These are phyloP conservation scores for Cutaneotrichosporon mucoides DNA, from an alignment of 1,284 basidiomycete genomes.

Conservation along the genomic window DNA sequence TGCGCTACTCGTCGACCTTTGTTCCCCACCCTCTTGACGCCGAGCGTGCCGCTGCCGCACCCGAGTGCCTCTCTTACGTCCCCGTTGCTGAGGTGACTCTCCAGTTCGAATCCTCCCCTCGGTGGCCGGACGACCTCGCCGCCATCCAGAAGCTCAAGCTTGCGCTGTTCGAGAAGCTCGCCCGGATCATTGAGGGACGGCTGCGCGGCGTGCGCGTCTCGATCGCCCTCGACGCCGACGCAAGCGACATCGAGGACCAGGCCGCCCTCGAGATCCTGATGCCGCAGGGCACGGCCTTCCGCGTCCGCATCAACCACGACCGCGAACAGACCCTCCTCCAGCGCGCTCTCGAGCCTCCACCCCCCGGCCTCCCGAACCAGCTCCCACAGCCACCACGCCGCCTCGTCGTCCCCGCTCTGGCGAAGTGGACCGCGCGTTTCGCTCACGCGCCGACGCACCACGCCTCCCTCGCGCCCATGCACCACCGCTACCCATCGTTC, in stretches of 20 bases:
- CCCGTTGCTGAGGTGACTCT: conserved; percentile 69
- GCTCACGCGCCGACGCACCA: conserved; percentile 79
- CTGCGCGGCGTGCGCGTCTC: conserved; percentile 53
- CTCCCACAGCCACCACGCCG: conserved; percentile 45
- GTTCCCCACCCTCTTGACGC: conserved; percentile 60
- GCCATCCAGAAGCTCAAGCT: conserved; percentile 95
- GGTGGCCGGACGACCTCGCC: conserved; percentile 91
- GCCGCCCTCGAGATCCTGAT: conserved; percentile 73
- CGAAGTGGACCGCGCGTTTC: conserved; percentile 66
- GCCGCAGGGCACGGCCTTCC: conserved; percentile 81
- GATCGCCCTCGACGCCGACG: conserved; percentile 58
- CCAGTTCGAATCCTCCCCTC: conserved; percentile 84
- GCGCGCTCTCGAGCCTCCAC: conserved; percentile 55
- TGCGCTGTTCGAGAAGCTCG: conserved; percentile 80
- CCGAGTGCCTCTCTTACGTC: conserved; percentile 60
- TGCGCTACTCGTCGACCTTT: conserved; percentile 82
- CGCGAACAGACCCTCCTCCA: conserved; percentile 77
- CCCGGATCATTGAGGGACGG: conserved; percentile 58
- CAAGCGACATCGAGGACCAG: conserved; percentile 64
- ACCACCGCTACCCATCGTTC: conserved; percentile 74
- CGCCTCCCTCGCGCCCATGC: conserved; percentile 70
- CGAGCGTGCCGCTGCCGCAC: conserved; percentile 48
- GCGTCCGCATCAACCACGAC: conserved; percentile 78
- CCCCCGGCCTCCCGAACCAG: conserved; percentile 27
- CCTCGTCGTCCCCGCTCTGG: conserved; percentile 59